Evolutionary conservation across 2,329 filamentous ascomycete species (phyloP).

Genomic region (Trichoderma semiorbis): DNA sequence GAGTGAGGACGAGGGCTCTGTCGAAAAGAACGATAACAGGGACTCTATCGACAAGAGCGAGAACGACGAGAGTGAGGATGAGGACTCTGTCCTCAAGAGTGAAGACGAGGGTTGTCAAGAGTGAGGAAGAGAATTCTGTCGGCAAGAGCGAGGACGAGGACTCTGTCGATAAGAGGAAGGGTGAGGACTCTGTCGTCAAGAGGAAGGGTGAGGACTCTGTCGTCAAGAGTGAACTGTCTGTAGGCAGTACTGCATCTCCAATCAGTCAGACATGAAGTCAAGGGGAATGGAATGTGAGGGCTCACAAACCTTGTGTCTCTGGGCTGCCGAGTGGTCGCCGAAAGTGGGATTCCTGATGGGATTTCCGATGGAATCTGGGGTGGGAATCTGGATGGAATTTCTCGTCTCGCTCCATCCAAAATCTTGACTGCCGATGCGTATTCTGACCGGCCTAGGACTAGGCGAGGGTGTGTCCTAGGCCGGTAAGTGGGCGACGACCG

Average conservation of each 20-base stretch:
- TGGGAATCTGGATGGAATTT: constrained; percentile 20
- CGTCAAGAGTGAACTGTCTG: background rate
- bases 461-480: background rate
- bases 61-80: too few species aligned
- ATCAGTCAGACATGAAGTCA: background rate
- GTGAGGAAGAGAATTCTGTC: too few species aligned
- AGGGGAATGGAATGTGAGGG: background rate
- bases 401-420: constrained; percentile 30
- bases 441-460: constrained; percentile 20
- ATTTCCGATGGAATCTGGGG: constrained; percentile 21
- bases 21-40: too few species aligned
- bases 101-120: too few species aligned
- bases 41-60: too few species aligned
- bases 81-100: too few species aligned
- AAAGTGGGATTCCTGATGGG: background rate
- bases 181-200: too few species aligned
- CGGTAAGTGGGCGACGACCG: too few species aligned
- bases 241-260: background rate
- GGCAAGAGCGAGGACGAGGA: too few species aligned
- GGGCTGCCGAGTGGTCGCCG: background rate
- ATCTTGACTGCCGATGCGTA: constrained; percentile 30
- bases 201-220: background rate
- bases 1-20: too few species aligned
- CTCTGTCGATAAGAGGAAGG: too few species aligned
- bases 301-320: background rate